Base-by-base conservation (phyloP, 306 rosid species). In the Lagenaria siceraria region DNA sequence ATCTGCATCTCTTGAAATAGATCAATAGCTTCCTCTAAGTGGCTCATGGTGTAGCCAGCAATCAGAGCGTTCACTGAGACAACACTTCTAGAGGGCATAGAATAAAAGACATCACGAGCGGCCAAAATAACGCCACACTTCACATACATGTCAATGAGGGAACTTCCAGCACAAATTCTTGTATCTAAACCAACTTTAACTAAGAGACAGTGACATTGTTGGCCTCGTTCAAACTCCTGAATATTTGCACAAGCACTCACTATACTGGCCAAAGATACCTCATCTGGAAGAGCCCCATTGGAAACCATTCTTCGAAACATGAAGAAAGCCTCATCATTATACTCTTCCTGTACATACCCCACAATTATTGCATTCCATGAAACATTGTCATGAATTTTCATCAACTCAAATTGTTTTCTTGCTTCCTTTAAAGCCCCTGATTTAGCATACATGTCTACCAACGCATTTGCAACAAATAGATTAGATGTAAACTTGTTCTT, bases 361-460 rank as follows among this genome's bases (percentile, higher is more conserved):
- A 66, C 53, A 66, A 66, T 66, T 21, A 66, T 66, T 38, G 74
- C 74, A 66, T 66, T 66, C 74, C 74, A 66, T 66, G 74, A 66
- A 38, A 66, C 74, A 21, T 66, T 66, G 52, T 66, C 74, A 40
- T 40, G 74, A 21, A 66, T 21, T 12, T n/a, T n/a, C 74, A 66
- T 66, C 9, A 40, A 66, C 74, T 66, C 74, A 40, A 66, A 66
- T 40, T 66, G 74, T 40, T 66, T 66, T 66, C 74, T 38, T 38
- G 74, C 74, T 21, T 66, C 74, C 33, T 21, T 40, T 21, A 66
- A 40, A 10, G 74, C 74, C 53, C 19, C 74, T 5, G 53, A 66
- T 40, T 66, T 66, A 11, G 74, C 74, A 66, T 66, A 66, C 74
- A 66, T 66, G 52, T 66, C 74, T n/a, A 66, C 74, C 74, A 66